Conservation (phyloP, 2,329 filamentous ascomycete genomes). For the Laburnicola sp. region DNA sequence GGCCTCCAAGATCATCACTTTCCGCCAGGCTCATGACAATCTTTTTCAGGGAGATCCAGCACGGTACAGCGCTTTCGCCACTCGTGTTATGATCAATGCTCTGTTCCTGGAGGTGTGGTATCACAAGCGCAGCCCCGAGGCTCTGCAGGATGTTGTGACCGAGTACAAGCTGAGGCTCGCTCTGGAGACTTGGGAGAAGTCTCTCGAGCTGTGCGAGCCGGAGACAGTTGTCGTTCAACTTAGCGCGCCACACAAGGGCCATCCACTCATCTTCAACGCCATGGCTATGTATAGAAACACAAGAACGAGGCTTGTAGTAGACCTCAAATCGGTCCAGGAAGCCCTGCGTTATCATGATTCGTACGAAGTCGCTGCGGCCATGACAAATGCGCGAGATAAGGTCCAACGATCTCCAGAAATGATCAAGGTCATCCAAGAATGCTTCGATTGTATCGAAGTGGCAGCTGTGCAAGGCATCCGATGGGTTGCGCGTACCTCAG, state of each 20-base stretch:
- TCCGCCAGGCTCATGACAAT: conserved; percentile 91
- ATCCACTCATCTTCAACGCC: conserved; percentile 96
- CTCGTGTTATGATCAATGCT: conserved; percentile 97
- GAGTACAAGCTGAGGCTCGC: conserved; percentile 97
- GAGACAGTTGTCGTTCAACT: conserved; percentile 86
- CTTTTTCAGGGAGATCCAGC: conserved; percentile 91
- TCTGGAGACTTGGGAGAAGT: conserved; percentile 98
- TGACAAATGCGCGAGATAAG: conserved; percentile 91
- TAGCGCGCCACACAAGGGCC: conserved; percentile 92
- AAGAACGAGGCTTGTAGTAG: conserved; percentile 86
- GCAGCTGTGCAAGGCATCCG: conserved; percentile 91
- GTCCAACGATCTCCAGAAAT: conserved; percentile 95
- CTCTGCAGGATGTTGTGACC: conserved; percentile 93
- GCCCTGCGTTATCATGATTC: conserved; percentile 95
- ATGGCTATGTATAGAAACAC: conserved; percentile 97
- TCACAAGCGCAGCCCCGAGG: conserved; percentile 97
- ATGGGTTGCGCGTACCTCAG: conserved; percentile 96
- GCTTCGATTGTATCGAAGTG: conserved; percentile 96
- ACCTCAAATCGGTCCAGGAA: conserved; percentile 94
- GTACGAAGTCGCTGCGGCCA: conserved; percentile 93
- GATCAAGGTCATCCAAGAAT: conserved; percentile 98
- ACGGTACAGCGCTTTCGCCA: conserved; percentile 94
- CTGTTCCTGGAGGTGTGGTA: conserved; percentile 99
- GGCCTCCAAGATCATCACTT: conserved; percentile 74
- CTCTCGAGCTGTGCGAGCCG: conserved; percentile 87